phyloP scores from a whole-genome alignment of 441 rosid species.

The Codiaeum variegatum region DNA sequence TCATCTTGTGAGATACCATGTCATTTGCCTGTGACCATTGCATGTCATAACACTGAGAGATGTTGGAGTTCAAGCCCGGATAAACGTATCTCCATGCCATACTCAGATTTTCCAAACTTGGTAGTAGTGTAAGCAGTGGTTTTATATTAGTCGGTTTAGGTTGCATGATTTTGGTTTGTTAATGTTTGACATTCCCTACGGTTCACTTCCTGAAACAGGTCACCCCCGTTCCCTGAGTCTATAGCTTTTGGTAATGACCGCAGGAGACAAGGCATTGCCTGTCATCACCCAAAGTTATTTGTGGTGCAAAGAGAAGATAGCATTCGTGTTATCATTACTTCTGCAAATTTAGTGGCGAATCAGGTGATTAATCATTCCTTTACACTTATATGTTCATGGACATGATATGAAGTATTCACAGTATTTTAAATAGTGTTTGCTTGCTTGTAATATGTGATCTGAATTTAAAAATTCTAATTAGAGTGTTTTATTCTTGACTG shows the following conservation, averaged over 20 bases:
- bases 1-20: constrained; percentile 65
- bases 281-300: constrained; percentile 92
- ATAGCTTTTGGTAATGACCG: constrained; percentile 84
- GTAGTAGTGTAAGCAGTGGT: constrained; percentile 56
- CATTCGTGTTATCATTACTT: constrained; percentile 70
- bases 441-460: not conserved
- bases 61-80: constrained; percentile 80
- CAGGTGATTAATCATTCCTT: constrained; percentile 49
- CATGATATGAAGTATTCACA: not conserved
- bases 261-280: constrained; percentile 79
- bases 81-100: constrained; percentile 56
- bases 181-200: constrained; percentile 9
- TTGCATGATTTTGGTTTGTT: not conserved
- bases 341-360: constrained; percentile 79
- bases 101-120: constrained; percentile 65
- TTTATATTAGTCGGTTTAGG: constrained; percentile 12
- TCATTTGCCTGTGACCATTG: constrained; percentile 78
- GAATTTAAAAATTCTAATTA: not conserved
- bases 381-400: constrained; percentile 6
- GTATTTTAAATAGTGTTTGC: not conserved
- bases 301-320: constrained; percentile 75
- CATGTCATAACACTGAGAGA: constrained; percentile 73
- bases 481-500: not conserved
- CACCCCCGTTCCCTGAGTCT: constrained; percentile 77
- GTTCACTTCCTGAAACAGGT: constrained; percentile 42